A percentile compares a stretch with the other conserved stretches of the same genome.
Evolutionary conservation across 73 alveolate species (phyloP).

Genomic region (Paramecium tetraurelia): DNA sequence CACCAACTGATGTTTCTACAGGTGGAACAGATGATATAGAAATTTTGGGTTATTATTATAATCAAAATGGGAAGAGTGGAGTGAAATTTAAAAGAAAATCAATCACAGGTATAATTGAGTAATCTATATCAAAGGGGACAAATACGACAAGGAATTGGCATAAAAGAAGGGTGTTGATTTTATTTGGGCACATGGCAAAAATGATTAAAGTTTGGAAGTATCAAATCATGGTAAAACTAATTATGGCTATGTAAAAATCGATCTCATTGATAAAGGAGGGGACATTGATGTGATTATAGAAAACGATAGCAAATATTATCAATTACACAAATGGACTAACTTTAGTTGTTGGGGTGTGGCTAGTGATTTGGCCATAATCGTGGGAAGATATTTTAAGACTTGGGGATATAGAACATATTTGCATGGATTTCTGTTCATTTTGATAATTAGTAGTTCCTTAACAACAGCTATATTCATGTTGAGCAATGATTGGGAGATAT

Average conservation of each 20-base stretch:
- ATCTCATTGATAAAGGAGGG: neutral
- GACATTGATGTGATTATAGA: neutral
- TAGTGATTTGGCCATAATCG: neutral
- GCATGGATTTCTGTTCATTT: neutral
- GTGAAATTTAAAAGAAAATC: conserved; percentile 5
- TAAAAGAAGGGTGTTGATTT: neutral
- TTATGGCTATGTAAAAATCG: neutral
- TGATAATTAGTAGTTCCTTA: neutral
- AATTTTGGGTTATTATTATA: neutral
- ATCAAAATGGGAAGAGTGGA: neutral
- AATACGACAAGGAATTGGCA: neutral
- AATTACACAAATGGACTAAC: neutral
- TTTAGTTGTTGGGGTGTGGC: conserved; percentile 4
- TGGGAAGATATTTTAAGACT: neutral
- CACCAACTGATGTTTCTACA: neutral
- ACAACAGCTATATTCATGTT: neutral
- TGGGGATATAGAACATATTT: neutral
- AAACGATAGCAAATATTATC: neutral
- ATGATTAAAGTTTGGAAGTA: neutral
- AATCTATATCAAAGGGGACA: neutral
- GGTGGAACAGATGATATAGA: neutral
- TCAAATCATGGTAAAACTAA: neutral
- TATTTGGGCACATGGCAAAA: neutral
- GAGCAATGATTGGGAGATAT: neutral
- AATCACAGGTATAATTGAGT: neutral